phyloP scores from a whole-genome alignment of 2,329 filamentous ascomycete genomes.

The Harringtonia lauricola region DNA sequence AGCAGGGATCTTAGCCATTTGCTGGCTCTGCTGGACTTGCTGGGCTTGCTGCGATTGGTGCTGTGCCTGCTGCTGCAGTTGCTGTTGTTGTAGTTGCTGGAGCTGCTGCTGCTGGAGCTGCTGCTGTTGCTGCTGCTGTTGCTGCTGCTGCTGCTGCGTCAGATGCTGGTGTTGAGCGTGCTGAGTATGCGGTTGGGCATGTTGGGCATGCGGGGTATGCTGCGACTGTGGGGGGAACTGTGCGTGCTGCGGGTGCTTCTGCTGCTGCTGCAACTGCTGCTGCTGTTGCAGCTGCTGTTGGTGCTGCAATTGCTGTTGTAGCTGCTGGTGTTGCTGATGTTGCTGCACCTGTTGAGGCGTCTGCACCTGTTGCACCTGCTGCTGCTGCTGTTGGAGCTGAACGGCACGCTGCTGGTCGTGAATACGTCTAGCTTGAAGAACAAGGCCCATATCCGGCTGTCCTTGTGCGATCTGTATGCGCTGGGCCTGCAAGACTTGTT shows the following conservation, averaged over 20 bases:
- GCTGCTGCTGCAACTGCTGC: neutral
- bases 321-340: constrained; percentile 39
- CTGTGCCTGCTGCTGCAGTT: constrained; percentile 14
- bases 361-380: constrained; percentile 37
- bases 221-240: constrained; percentile 29
- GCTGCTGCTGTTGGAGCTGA: constrained; percentile 49
- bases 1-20: constrained; percentile 9
- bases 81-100: constrained; percentile 12
- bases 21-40: constrained; percentile 31
- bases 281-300: constrained; percentile 17
- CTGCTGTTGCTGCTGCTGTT: constrained; percentile 30
- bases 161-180: neutral
- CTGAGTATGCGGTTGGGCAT: constrained; percentile 11
- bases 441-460: constrained; percentile 40
- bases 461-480: constrained; percentile 41
- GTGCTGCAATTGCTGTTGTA: constrained; percentile 16
- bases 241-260: constrained; percentile 12
- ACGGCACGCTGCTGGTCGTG: constrained; percentile 48
- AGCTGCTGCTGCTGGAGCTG: constrained; percentile 16
- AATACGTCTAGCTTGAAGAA: constrained; percentile 55
- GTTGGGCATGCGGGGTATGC: constrained; percentile 37
- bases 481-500: constrained; percentile 41
- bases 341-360: constrained; percentile 47
- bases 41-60: constrained; percentile 26
- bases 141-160: constrained; percentile 32